phyloP scores from a whole-genome alignment of 306 rosid species.

The Pachyrhizus erosus region DNA sequence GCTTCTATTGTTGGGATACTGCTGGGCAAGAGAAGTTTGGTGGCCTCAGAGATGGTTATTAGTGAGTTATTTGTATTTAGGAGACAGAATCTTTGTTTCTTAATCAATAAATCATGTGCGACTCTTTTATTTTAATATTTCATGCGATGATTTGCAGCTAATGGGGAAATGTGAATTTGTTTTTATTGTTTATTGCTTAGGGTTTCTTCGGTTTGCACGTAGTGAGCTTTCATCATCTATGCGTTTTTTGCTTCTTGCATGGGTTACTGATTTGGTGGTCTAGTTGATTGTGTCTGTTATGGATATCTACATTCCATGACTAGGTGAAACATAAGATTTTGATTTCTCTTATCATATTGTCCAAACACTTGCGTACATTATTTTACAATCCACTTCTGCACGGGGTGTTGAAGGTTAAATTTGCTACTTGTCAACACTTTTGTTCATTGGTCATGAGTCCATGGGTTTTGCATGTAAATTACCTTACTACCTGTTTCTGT shows the following conservation, averaged over 20 bases:
- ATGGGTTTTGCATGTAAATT: neutral
- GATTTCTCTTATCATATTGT: neutral
- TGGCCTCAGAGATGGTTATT: constrained; percentile 81
- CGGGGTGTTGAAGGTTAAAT: neutral
- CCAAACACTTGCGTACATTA: neutral
- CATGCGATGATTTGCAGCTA: neutral
- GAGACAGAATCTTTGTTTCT: neutral
- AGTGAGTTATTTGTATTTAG: constrained; percentile 43
- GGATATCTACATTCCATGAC: neutral
- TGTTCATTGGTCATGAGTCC: neutral
- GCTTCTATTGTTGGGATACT: constrained; percentile 87
- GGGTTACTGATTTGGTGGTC: too few relatives aligned
- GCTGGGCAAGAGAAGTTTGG: constrained; percentile 87
- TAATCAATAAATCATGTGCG: neutral
- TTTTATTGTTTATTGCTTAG: neutral
- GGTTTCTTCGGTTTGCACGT: neutral
- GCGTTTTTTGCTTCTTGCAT: too few relatives aligned
- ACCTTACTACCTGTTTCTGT: neutral
- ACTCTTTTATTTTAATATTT: neutral
- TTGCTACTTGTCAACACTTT: neutral
- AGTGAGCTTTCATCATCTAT: neutral
- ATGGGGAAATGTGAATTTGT: neutral
- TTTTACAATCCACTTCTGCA: neutral
- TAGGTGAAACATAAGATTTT: neutral
- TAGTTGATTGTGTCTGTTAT: neutral